These are phyloP conservation scores for Lipomyces sp. DNA, from an alignment of 805 yeast genomes.

Conservation along the genomic window DNA sequence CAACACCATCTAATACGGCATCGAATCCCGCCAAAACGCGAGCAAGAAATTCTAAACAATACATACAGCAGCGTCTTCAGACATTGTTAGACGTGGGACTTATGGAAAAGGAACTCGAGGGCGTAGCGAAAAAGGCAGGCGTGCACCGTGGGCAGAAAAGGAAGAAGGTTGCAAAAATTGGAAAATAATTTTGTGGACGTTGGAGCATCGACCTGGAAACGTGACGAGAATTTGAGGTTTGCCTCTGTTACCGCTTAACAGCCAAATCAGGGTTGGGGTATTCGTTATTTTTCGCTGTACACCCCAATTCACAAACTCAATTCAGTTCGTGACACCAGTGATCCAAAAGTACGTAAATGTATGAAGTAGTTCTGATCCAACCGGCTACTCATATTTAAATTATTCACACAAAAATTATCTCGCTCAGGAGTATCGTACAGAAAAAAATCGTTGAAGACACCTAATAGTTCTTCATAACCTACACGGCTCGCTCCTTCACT, in stretches of 20 bases:
- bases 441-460: neutral
- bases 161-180: constrained; percentile 13
- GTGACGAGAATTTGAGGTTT: neutral
- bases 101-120: constrained; percentile 17
- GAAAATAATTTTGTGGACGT: constrained; percentile 10
- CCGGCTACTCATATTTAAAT: neutral
- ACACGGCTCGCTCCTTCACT: neutral
- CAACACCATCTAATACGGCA: neutral
- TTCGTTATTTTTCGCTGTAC: too few relatives aligned
- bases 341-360: too few relatives aligned
- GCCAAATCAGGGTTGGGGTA: neutral
- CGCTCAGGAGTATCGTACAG: neutral
- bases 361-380: neutral
- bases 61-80: constrained; percentile 49
- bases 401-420: neutral
- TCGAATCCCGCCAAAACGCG: neutral
- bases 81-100: constrained; percentile 40
- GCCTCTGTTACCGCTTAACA: too few relatives aligned
- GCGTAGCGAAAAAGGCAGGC: neutral
- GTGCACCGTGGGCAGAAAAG: constrained; percentile 11
- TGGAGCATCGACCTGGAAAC: neutral
- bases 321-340: neutral
- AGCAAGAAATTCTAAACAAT: neutral
- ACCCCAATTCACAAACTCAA: neutral
- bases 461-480: neutral